Evolutionary conservation across 345 rosid genomes (phyloP), one percentile per base, ranked within the genome.

Genomic region (Bruguiera gymnorhiza): DNA sequence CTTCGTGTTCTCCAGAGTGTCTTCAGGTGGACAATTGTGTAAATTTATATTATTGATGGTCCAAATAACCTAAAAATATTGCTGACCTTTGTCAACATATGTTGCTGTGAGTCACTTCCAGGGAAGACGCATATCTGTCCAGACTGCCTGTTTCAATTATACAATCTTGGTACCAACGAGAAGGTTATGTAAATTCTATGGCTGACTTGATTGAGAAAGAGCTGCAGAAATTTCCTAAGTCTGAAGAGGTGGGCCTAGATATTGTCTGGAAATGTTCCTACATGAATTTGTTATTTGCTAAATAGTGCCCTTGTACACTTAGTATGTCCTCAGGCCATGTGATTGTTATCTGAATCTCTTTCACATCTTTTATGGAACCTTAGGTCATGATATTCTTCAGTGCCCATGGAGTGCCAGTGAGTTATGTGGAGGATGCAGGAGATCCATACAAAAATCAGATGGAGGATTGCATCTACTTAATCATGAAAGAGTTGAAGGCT

Each of bases 381-480:
- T 72, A 95, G 97, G 97, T 80, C 37, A 83, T 90, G 85, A 83
- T 95, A 77, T 95, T 92, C 83, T 95, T 92, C 76, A 95, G 97
- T 78, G 99, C 97, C 20, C 99, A 95, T 80, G 98, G 98, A 60
- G 98, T 95, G 66, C 97, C 98, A 7, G 88, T 90, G 67, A 92
- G 92, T 67, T 95, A 95, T 51, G 93, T 92, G 62, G 88, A 83
- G 79, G 82, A 90, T 70, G 88, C 95, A 32, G 97, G 98, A 79
- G 94, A 92, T 67, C 97, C 99, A 0, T 92, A 92, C 89, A 88
- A 82, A 83, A 89, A 86, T 69, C 97, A 95, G 82, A 95, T 95
- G 98, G 98, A 95, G 73, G 91, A 90, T 72, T 95, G 97, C 68
- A 88, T 95, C 37, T 70, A 65, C 77, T 80, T 95, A 71, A 92